Conservation (phyloP, 179 eudicot species). For the Corrigiola litoralis region DNA sequence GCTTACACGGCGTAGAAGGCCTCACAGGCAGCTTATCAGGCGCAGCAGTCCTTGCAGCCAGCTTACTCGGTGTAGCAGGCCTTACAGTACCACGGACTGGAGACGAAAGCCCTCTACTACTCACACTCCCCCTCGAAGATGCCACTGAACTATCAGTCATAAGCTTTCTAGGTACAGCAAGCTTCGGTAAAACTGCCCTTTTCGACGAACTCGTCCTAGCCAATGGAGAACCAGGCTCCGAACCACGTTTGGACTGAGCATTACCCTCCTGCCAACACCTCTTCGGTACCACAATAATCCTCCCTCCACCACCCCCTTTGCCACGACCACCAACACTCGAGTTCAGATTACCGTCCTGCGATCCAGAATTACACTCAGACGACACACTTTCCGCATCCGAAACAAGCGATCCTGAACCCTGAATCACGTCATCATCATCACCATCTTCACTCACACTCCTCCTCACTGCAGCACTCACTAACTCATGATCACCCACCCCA, state of each 20-base stretch:
- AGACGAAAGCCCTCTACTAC: constrained; percentile 41
- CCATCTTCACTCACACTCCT: constrained; percentile 42
- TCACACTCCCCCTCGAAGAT: constrained; percentile 39
- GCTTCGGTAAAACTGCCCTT: constrained; percentile 36
- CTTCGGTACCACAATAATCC: constrained; percentile 52
- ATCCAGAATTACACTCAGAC: constrained; percentile 62
- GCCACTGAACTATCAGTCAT: constrained; percentile 33
- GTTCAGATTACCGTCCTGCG: constrained; percentile 34
- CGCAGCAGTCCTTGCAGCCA: too few relatives aligned
- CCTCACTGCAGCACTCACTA: constrained; percentile 43
- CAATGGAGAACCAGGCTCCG: constrained; percentile 61
- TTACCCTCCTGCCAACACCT: constrained; percentile 79
- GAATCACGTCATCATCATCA: constrained; percentile 29
- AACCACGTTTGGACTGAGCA: constrained; percentile 50
- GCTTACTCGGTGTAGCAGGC: constrained; percentile 12
- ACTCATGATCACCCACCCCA: constrained; percentile 30
- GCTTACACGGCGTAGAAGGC: constrained; percentile 39
- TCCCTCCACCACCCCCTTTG: constrained; percentile 42
- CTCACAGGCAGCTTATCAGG: too few relatives aligned
- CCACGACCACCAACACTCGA: constrained; percentile 5
- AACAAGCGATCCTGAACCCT: constrained; percentile 43
- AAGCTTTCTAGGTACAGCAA: constrained; percentile 26
- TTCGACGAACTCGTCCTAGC: constrained; percentile 40
- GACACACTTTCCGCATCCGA: constrained; percentile 80
- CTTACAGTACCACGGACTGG: constrained; percentile 51